Conservation (phyloP, 306 rosid species). For the Begonia loranthoides region DNA sequence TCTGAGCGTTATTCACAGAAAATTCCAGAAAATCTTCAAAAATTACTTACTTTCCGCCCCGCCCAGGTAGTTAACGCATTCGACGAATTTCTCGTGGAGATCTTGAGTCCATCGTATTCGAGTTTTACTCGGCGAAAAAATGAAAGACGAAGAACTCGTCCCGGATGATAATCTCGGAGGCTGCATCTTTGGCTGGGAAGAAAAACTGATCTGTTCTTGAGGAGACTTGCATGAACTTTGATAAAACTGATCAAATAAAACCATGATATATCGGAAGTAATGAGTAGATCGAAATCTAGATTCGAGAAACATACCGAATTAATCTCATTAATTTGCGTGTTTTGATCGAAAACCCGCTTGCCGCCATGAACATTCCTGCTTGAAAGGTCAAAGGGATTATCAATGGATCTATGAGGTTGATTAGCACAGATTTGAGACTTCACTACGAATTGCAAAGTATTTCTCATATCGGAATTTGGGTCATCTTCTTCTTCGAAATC, state of each 20-base stretch:
- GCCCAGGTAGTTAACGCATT: conserved; percentile 4
- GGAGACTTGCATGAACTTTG: background rate
- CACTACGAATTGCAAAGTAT: background rate
- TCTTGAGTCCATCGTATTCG: conserved; percentile 8
- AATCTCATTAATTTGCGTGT: too few relatives aligned
- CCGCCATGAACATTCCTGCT: too few relatives aligned
- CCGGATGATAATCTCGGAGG: background rate
- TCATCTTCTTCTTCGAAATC: background rate
- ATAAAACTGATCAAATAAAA: background rate
- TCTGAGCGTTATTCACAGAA: too few relatives aligned
- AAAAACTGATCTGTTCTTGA: background rate
- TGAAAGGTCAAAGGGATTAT: too few relatives aligned
- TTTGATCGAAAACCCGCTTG: too few relatives aligned
- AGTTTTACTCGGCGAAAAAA: background rate
- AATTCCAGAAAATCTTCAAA: background rate
- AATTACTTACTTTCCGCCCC: conserved; percentile 8
- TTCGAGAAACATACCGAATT: background rate
- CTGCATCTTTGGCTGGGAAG: background rate
- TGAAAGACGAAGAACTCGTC: background rate
- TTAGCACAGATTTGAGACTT: background rate
- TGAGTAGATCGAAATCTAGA: background rate
- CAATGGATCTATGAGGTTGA: background rate
- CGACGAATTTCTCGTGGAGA: conserved; percentile 4
- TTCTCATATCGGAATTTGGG: background rate
- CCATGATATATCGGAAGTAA: background rate